Conservation (phyloP, 805 yeast species). For the Cyberlindnera xylosilytica region DNA sequence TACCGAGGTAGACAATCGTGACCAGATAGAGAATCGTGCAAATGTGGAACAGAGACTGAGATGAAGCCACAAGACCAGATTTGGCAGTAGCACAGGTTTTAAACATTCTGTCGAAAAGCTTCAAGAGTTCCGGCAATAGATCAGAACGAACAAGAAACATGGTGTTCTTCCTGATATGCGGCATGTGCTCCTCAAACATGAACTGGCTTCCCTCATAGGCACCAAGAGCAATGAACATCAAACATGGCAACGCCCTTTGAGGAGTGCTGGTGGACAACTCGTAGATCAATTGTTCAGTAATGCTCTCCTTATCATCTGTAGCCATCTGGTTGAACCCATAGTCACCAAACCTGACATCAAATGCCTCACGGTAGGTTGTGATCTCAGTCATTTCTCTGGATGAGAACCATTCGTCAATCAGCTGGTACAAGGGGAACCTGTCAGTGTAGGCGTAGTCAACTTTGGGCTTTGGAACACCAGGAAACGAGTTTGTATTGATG, state of each 20-base stretch:
- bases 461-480: conserved; percentile 36
- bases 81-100: conserved; percentile 2
- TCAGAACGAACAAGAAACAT: conserved; percentile 7
- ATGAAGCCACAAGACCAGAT: conserved; percentile 8
- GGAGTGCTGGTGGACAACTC: background rate
- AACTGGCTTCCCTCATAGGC: conserved; percentile 12
- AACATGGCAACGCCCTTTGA: conserved; percentile 5
- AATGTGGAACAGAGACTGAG: conserved; percentile 15
- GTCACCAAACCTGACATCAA: conserved; percentile 8
- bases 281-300: conserved; percentile 12
- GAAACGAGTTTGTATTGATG: conserved; percentile 21
- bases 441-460: conserved; percentile 43
- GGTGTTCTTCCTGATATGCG: conserved; percentile 10
- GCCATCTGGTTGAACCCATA: conserved; percentile 13
- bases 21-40: conserved; percentile 16
- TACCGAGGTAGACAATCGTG: conserved; percentile 7
- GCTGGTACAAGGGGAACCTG: conserved; percentile 34
- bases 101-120: conserved; percentile 9
- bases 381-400: conserved; percentile 25
- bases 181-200: conserved; percentile 8
- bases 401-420: conserved; percentile 47
- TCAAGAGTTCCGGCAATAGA: conserved; percentile 8
- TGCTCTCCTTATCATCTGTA: conserved; percentile 16
- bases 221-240: conserved; percentile 19
- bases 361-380: background rate